Evolutionary conservation across 1,284 basidiomycete species (phyloP), one percentile per base, ranked within the genome.

Genomic region (Sporisorium graminicola): DNA sequence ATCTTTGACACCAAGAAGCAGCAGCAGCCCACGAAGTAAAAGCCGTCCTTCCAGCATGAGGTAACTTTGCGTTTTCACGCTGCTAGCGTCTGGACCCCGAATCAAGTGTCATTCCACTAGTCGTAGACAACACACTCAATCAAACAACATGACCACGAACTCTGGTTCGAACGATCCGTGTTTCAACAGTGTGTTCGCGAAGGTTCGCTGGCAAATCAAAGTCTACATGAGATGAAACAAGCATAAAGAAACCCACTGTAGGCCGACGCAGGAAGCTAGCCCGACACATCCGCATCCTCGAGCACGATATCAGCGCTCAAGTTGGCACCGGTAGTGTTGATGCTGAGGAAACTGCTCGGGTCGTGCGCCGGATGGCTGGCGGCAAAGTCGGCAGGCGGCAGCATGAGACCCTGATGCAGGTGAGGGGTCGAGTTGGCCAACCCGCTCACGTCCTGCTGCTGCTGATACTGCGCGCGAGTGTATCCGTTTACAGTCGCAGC

Each of bases 1-100:
- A 86, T 87, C 56, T 86, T 87, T 61, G 75, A 85, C 33, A 69
- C 78, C 29, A 76, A 65, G 40, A 54, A 67, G 59, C 37, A 43
- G 16, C 35, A 47, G 18, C 27, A 64, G 29, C 46, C 60, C 20
- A 7, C 47, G 42, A 67, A 73, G 61, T 67, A 60, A 27, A 42
- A 12, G 22, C 47, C 24, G 13, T 37, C 35, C n/a, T n/a, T n/a
- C n/a, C n/a, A n/a, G n/a, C n/a, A n/a, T n/a, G n/a, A n/a, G n/a
- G n/a, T n/a, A n/a, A n/a, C n/a, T n/a, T n/a, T n/a, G n/a, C n/a
- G n/a, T n/a, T n/a, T n/a, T n/a, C n/a, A n/a, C n/a, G n/a, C n/a
- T n/a, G n/a, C n/a, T n/a, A n/a, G n/a, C n/a, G n/a, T n/a, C n/a
- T n/a, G n/a, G n/a, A n/a, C n/a, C n/a, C n/a, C n/a, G n/a, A n/a